Percentiles rank a stretch among this genome's conserved stretches.
These are phyloP conservation scores for Filobasidium uniguttulatum DNA, from an alignment of 1,284 basidiomycete genomes.

Conservation along the genomic window DNA sequence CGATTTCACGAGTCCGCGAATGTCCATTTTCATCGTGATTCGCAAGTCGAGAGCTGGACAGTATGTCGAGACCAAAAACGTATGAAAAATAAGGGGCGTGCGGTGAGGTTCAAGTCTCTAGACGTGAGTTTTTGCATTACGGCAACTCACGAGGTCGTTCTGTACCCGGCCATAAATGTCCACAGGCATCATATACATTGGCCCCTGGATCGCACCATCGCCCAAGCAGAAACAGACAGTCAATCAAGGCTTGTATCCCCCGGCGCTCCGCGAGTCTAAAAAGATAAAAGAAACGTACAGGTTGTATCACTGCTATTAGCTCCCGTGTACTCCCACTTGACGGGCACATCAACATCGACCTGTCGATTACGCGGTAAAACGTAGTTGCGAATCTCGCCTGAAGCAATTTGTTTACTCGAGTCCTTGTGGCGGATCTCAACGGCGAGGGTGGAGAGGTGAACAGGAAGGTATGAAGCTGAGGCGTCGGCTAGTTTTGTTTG, in stretches of 20 bases:
- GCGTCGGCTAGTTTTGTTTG: conserved; percentile 62
- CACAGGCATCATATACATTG: conserved; percentile 65
- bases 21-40: conserved; percentile 52
- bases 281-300: conserved; percentile 43
- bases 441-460: conserved; percentile 52
- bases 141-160: conserved; percentile 47
- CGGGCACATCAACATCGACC: conserved; percentile 50
- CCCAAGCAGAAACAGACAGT: conserved; percentile 2
- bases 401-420: conserved; percentile 50
- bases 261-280: background rate
- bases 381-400: no score
- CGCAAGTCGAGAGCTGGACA: conserved; percentile 51
- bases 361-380: conserved; percentile 45
- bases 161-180: conserved; percentile 46
- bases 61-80: background rate
- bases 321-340: conserved; percentile 68
- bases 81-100: background rate
- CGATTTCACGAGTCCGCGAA: conserved; percentile 51
- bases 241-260: background rate
- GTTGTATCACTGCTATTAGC: conserved; percentile 66
- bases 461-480: conserved; percentile 53
- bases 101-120: no score
- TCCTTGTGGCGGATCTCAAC: conserved; percentile 47
- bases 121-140: background rate
- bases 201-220: conserved; percentile 41